Base-by-base conservation (phyloP, 257 asterid species). In the Solanum lycopersicoides region DNA sequence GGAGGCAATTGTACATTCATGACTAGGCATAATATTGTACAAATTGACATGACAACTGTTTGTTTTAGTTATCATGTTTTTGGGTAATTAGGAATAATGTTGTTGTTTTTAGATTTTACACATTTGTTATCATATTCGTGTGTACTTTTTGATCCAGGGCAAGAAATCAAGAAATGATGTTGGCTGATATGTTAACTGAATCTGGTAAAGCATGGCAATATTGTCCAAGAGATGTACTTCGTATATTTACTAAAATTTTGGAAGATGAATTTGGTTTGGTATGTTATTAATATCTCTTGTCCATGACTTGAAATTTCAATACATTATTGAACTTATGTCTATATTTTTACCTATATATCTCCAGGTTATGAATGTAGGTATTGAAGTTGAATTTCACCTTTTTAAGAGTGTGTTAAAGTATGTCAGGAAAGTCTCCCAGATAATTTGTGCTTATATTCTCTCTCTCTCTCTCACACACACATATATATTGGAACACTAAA, bases 191-290 rank as follows among this genome's bases (percentile, higher is more conserved):
- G 99, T 92, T 92, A 88, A 88, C 92, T 89, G 94, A 90, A 88
- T 97, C 98, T 83, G 96, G 96, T 89, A 91, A 77, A 73, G 91
- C 98, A 76, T 96, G 98, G 98, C 97, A 95, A 86, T 95, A 93
- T 88, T 96, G 98, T 90, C 98, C 98, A 75, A 93, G 98, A 91
- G 98, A 93, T 89, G 90, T 95, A 10, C 91, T 96, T 89, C 91
- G 95, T 87, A 92, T 93, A 89, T 94, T 92, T 88, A 88, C 96
- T 11, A 92, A 93, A 91, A 86, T 93, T 86, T 87, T 96, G 89
- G 91, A 91, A 89, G 95, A 95, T 86, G 99, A 96, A 92, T 96
- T 93, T 86, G 90, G 93, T 90, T 91, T 96, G 98, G 99, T 96
- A 96, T 72, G 87, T 83, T 39, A 69, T 44, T 72, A 14, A 44